Percentiles rank a stretch among this genome's conserved stretches.
Evolutionary conservation across 192 early-diverging fungal species (phyloP).

Genomic region (Diversispora epigaea): DNA sequence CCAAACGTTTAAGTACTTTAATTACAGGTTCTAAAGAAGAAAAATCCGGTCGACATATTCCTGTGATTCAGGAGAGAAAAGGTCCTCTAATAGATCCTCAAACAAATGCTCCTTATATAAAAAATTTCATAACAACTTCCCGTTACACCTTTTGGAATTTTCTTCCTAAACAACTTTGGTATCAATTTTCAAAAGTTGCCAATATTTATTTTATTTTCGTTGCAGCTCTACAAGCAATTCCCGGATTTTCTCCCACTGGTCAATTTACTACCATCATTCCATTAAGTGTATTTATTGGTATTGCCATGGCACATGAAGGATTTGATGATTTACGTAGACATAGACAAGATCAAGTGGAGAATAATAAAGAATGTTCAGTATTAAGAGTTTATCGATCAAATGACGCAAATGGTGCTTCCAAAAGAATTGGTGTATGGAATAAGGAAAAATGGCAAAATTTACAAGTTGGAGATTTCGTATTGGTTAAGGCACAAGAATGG

Average conservation of each 20-base stretch:
- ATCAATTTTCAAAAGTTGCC: slow-evolving; percentile 70
- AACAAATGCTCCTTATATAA: slow-evolving; percentile 50
- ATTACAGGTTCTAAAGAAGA: background rate
- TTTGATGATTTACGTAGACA: slow-evolving; percentile 72
- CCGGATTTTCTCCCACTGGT: slow-evolving; percentile 74
- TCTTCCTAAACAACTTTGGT: slow-evolving; percentile 61
- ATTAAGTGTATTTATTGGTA: slow-evolving; percentile 67
- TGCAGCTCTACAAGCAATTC: slow-evolving; percentile 57
- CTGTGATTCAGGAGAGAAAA: slow-evolving; percentile 27
- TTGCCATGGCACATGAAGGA: slow-evolving; percentile 78
- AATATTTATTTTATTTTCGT: slow-evolving; percentile 71
- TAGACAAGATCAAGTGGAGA: slow-evolving; percentile 63
- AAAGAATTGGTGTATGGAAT: slow-evolving; percentile 46
- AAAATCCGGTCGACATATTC: background rate
- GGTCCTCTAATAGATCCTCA: slow-evolving; percentile 43
- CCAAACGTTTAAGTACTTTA: background rate
- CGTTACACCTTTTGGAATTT: slow-evolving; percentile 61
- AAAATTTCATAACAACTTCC: slow-evolving; percentile 62
- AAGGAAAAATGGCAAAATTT: slow-evolving; percentile 59
- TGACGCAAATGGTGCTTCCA: slow-evolving; percentile 40
- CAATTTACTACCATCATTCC: slow-evolving; percentile 77
- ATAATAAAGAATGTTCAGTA: slow-evolving; percentile 54
- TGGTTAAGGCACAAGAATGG: slow-evolving; percentile 75
- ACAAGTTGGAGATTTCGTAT: slow-evolving; percentile 76
- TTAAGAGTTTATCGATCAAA: slow-evolving; percentile 59